Percentiles rank a stretch among this genome's conserved stretches.
Evolutionary conservation across 257 asterid species (phyloP).

Genomic region (Cynanchum wilfordii): DNA sequence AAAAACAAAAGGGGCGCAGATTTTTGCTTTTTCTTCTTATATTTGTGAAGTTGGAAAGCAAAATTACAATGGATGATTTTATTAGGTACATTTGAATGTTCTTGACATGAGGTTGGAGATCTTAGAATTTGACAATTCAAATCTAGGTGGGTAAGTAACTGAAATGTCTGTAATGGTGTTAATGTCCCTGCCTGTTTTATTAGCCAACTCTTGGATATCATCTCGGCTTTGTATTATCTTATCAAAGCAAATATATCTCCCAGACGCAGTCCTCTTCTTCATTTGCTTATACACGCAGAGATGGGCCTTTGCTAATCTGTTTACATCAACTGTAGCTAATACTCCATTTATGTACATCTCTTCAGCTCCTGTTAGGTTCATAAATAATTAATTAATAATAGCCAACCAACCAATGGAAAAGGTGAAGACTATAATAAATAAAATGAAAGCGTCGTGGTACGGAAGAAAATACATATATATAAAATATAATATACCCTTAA

Average conservation of each 20-base stretch:
- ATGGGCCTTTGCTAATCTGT: constrained; percentile 66
- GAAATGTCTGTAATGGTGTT: constrained; percentile 30
- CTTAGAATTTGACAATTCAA: constrained; percentile 49
- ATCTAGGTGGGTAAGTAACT: constrained; percentile 6
- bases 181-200: constrained; percentile 41
- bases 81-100: constrained; percentile 37
- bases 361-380: constrained; percentile 36
- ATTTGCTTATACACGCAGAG: constrained; percentile 62
- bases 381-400: neutral
- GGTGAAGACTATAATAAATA: neutral
- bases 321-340: constrained; percentile 55
- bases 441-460: neutral
- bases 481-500: constrained; percentile 37
- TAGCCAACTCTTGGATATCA: constrained; percentile 43
- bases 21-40: too few relatives aligned
- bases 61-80: neutral
- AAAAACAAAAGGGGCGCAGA: too few relatives aligned
- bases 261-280: constrained; percentile 37
- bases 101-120: constrained; percentile 47
- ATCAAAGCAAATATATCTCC: constrained; percentile 78
- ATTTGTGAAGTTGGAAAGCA: too few relatives aligned
- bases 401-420: neutral
- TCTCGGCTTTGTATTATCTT: constrained; percentile 39
- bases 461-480: neutral
- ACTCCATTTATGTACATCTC: constrained; percentile 63